These are phyloP conservation scores for Cladophialophora bantiana DNA, from an alignment of 2,329 filamentous ascomycete species.

Conservation along the genomic window DNA sequence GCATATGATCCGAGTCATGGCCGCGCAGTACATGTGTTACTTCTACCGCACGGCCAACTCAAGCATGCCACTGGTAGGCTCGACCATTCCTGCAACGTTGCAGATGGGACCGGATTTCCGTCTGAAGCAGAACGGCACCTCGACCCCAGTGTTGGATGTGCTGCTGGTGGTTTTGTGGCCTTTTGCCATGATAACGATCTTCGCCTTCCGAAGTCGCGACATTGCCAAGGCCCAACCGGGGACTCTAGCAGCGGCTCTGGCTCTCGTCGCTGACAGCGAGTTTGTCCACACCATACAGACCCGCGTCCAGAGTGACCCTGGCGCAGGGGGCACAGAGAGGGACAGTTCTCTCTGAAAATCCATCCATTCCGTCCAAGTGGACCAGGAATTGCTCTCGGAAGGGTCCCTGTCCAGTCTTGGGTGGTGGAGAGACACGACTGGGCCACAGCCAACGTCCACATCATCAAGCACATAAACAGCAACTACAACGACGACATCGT, in stretches of 20 bases:
- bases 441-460: too few relatives aligned
- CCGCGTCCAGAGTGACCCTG: background rate
- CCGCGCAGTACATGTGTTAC: constrained; percentile 12
- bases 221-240: constrained; percentile 2
- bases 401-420: constrained; percentile 10
- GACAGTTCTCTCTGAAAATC: background rate
- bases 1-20: constrained; percentile 1
- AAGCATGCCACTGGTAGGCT: background rate
- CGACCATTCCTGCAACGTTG: constrained; percentile 8
- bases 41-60: constrained; percentile 4
- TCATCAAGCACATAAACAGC: too few relatives aligned
- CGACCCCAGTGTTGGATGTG: constrained; percentile 3
- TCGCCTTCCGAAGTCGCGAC: constrained; percentile 8
- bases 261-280: constrained; percentile 5
- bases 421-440: background rate
- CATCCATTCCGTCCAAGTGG: background rate
- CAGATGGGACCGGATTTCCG: constrained; percentile 5
- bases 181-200: background rate
- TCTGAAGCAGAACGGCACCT: constrained; percentile 6
- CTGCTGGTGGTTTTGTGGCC: background rate
- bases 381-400: background rate
- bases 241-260: background rate
- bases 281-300: constrained; percentile 1
- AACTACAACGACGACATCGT: too few relatives aligned
- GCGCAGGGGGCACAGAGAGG: background rate